phyloP scores from a whole-genome alignment of 768 basidiomycete genomes.

The Vishniacozyma victoriae region DNA sequence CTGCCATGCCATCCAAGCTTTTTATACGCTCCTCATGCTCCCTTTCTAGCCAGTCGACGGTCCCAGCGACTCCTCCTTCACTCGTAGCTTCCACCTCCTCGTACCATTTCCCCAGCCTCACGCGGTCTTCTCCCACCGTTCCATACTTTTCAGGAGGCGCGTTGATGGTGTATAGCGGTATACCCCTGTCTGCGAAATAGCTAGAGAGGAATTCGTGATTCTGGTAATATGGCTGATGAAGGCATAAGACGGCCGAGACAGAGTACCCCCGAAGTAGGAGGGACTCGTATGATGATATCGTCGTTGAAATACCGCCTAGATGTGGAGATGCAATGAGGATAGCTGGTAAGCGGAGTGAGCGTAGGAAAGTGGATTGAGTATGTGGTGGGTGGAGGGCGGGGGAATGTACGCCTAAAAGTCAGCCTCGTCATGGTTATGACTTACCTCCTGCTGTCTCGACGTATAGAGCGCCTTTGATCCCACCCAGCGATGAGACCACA shows the following conservation, averaged over 20 bases:
- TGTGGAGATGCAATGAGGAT: constrained; percentile 80
- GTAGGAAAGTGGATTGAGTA: constrained; percentile 77
- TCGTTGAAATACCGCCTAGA: constrained; percentile 89
- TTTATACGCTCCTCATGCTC: constrained; percentile 63
- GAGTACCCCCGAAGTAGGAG: constrained; percentile 83
- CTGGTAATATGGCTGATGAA: constrained; percentile 77
- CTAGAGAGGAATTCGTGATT: constrained; percentile 75
- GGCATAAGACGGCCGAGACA: constrained; percentile 74
- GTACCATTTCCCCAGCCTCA: constrained; percentile 68
- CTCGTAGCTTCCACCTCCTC: constrained; percentile 21
- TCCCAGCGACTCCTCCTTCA: constrained; percentile 35
- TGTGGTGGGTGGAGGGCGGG: constrained; percentile 70
- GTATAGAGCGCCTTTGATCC: constrained; percentile 56
- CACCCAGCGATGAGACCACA: constrained; percentile 49
- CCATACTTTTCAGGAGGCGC: constrained; percentile 42
- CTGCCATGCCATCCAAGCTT: constrained; percentile 71
- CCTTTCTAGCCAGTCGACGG: constrained; percentile 59
- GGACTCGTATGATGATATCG: constrained; percentile 88
- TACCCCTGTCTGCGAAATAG: constrained; percentile 69
- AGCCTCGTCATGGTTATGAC: constrained; percentile 18
- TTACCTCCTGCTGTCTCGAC: constrained; percentile 94
- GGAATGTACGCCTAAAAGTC: constrained; percentile 77
- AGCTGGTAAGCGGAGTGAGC: constrained; percentile 79
- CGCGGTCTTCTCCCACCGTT: constrained; percentile 50
- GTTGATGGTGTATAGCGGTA: constrained; percentile 44